Conservation (phyloP, 768 basidiomycete genomes). For the Lyophyllum semitale region DNA sequence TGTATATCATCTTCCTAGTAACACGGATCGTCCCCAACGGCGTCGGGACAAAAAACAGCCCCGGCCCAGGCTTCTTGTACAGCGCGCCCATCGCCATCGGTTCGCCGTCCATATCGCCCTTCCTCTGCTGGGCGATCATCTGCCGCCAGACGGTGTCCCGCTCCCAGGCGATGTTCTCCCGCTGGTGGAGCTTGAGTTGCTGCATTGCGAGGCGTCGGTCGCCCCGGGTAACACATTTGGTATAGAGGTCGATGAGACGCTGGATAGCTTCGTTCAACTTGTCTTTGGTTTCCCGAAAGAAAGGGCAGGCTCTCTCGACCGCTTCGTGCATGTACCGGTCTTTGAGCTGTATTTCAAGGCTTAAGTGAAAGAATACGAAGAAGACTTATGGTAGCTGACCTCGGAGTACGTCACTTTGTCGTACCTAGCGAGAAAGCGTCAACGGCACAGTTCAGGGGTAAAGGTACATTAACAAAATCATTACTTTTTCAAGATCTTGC, state of each 20-base stretch:
- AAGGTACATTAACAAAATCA: slow-evolving; percentile 19
- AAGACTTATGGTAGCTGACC: slow-evolving; percentile 28
- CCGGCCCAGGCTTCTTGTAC: slow-evolving; percentile 43
- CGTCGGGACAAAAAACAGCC: slow-evolving; percentile 58
- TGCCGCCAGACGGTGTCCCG: slow-evolving; percentile 97
- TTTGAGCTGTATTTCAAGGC: slow-evolving; percentile 54
- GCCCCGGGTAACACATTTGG: slow-evolving; percentile 80
- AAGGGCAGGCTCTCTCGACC: slow-evolving; percentile 71
- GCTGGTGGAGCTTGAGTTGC: slow-evolving; percentile 83
- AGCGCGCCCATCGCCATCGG: slow-evolving; percentile 43
- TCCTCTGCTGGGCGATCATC: slow-evolving; percentile 85
- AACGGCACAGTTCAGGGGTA: background rate
- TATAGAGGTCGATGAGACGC: slow-evolving; percentile 71
- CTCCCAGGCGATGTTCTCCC: slow-evolving; percentile 96
- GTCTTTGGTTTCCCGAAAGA: slow-evolving; percentile 63
- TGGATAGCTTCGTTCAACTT: slow-evolving; percentile 58
- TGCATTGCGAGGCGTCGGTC: slow-evolving; percentile 71
- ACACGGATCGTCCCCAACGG: slow-evolving; percentile 68
- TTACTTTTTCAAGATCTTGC: slow-evolving; percentile 95
- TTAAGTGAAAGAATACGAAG: background rate
- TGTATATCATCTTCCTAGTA: slow-evolving; percentile 61
- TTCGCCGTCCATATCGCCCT: slow-evolving; percentile 49
- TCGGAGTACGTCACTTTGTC: slow-evolving; percentile 89
- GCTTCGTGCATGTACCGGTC: slow-evolving; percentile 71
- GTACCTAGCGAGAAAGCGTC: slow-evolving; percentile 51